These are phyloP conservation scores for Gentiana dahurica DNA, from an alignment of 257 asterid genomes.

Conservation along the genomic window DNA sequence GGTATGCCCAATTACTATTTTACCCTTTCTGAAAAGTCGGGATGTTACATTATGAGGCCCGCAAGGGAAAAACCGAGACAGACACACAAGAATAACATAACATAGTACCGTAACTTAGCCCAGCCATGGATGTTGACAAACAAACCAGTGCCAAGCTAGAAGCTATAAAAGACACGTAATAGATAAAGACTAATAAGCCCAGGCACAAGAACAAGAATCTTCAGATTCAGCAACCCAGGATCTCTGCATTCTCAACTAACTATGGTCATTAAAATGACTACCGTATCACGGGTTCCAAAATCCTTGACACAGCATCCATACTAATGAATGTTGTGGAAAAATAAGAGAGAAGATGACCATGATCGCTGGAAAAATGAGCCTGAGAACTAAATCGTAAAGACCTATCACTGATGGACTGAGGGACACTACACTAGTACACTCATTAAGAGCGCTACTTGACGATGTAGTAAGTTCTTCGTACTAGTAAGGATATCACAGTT, in stretches of 20 bases:
- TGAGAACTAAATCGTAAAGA: constrained; percentile 26
- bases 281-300: constrained; percentile 14
- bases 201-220: constrained; percentile 14
- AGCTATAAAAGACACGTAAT: not conserved
- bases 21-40: no score
- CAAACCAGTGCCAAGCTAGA: no score
- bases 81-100: not conserved
- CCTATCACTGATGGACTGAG: constrained; percentile 25
- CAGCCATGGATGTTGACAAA: not conserved
- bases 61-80: no score
- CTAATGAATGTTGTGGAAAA: constrained; percentile 43
- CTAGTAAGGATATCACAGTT: no score
- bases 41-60: not conserved
- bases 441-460: constrained; percentile 19
- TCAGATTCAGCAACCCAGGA: constrained; percentile 26
- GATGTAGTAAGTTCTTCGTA: constrained; percentile 3
- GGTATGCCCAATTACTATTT: no score
- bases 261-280: constrained; percentile 29
- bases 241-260: constrained; percentile 28
- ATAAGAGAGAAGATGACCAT: constrained; percentile 23
- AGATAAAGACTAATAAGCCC: constrained; percentile 10
- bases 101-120: constrained; percentile 8
- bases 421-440: constrained; percentile 21
- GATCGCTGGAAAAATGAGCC: constrained; percentile 42
- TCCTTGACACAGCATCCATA: constrained; percentile 42